These are phyloP conservation scores for Punica granatum DNA, from an alignment of 345 rosid species.

Conservation along the genomic window DNA sequence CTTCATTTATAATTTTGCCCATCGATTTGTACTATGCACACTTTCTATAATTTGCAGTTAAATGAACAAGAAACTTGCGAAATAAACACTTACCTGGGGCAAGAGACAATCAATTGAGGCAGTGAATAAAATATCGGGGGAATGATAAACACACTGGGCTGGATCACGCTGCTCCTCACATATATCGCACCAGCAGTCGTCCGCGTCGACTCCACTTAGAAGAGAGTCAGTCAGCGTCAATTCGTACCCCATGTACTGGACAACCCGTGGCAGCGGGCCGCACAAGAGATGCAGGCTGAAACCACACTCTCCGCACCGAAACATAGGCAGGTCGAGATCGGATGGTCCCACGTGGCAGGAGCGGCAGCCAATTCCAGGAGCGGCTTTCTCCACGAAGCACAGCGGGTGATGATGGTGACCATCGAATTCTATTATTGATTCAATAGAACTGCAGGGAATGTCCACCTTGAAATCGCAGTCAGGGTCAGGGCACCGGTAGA, in stretches of 20 bases:
- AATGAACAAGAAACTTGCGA: no score
- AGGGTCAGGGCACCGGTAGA: not conserved
- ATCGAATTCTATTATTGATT: not conserved
- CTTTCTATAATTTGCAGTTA: no score
- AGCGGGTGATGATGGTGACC: not conserved
- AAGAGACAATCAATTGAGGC: not conserved
- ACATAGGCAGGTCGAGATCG: not conserved
- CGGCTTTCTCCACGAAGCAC: not conserved
- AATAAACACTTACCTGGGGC: not conserved
- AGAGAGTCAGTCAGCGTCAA: not conserved
- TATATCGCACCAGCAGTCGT: not conserved
- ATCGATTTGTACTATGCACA: no score
- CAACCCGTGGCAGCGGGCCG: not conserved
- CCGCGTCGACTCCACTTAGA: not conserved
- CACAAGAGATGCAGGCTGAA: not conserved
- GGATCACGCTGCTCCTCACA: constrained; percentile 1
- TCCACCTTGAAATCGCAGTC: not conserved
- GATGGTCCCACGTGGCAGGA: not conserved
- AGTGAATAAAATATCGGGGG: not conserved
- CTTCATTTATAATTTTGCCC: no score
- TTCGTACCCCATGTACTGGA: not conserved
- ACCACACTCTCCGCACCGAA: not conserved
- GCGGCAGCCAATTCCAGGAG: not conserved
- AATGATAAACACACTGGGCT: not conserved
- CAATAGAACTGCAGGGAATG: not conserved